phyloP scores from a whole-genome alignment of 768 basidiomycete genomes.

The Leccinum arenicola region DNA sequence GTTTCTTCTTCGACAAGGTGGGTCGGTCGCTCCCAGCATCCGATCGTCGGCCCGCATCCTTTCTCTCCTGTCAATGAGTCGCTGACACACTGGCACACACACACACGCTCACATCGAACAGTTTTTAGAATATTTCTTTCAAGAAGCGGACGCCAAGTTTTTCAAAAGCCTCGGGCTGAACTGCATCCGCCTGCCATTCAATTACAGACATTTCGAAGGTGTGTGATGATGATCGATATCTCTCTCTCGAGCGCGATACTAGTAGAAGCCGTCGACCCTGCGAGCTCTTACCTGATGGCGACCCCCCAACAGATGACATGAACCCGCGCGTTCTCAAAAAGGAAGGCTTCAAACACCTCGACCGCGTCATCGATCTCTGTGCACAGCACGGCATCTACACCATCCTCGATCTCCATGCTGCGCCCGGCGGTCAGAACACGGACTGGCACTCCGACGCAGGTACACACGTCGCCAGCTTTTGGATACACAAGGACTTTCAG shows the following conservation, averaged over 20 bases:
- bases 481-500: conserved; percentile 84
- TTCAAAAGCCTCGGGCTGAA: conserved; percentile 79
- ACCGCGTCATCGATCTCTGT: conserved; percentile 75
- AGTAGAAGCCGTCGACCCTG: background rate
- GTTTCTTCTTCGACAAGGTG: conserved; percentile 78
- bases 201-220: conserved; percentile 69
- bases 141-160: conserved; percentile 69
- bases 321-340: conserved; percentile 75
- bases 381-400: conserved; percentile 74
- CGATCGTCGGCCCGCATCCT: background rate
- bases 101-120: conserved; percentile 23
- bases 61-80: background rate
- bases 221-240: background rate
- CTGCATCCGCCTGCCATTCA: conserved; percentile 73
- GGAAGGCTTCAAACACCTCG: conserved; percentile 77
- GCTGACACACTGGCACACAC: background rate
- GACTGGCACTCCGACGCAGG: conserved; percentile 82
- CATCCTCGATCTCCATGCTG: conserved; percentile 78
- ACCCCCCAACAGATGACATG: conserved; percentile 52
- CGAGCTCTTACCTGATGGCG: background rate
- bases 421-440: conserved; percentile 70
- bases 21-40: conserved; percentile 32
- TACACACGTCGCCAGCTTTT: conserved; percentile 69
- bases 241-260: background rate
- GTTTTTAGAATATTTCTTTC: conserved; percentile 86